Percentiles rank a stretch among this genome's conserved stretches.
These are phyloP conservation scores for Capsicum rhomboideum DNA, from an alignment of 257 asterid genomes.

Conservation along the genomic window DNA sequence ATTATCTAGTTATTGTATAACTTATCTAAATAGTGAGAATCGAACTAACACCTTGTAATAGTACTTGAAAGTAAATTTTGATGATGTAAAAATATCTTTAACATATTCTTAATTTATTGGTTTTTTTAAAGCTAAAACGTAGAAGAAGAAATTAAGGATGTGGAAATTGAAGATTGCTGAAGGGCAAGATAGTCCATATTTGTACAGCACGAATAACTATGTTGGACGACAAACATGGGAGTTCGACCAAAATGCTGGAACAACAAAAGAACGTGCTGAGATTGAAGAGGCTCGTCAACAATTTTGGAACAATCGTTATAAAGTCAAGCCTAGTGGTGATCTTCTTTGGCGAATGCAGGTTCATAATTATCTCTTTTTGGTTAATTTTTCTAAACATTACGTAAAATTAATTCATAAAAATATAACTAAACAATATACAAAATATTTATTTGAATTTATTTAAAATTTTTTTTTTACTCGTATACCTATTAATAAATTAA, in stretches of 20 bases:
- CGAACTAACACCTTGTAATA: neutral
- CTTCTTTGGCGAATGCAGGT: slow-evolving; percentile 63
- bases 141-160: slow-evolving; percentile 26
- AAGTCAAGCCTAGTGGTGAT: slow-evolving; percentile 53
- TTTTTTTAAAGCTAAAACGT: too few species aligned
- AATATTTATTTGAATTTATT: too few species aligned
- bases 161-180: slow-evolving; percentile 55
- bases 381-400: too few species aligned
- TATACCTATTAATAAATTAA: too few species aligned
- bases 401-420: too few species aligned
- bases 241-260: slow-evolving; percentile 40
- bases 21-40: neutral
- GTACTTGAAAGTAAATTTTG: neutral
- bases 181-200: slow-evolving; percentile 40
- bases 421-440: too few species aligned
- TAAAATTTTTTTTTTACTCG: too few species aligned
- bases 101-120: neutral
- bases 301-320: slow-evolving; percentile 52
- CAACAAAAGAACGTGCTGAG: slow-evolving; percentile 36
- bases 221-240: slow-evolving; percentile 67
- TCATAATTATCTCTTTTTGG: neutral
- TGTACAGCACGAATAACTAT: slow-evolving; percentile 55
- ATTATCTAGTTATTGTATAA: neutral
- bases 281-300: slow-evolving; percentile 37
- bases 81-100: neutral